A percentile compares a stretch with the other conserved stretches of the same genome.
Conservation (phyloP, 2,329 filamentous ascomycete genomes). For the Xylariales sp. region DNA sequence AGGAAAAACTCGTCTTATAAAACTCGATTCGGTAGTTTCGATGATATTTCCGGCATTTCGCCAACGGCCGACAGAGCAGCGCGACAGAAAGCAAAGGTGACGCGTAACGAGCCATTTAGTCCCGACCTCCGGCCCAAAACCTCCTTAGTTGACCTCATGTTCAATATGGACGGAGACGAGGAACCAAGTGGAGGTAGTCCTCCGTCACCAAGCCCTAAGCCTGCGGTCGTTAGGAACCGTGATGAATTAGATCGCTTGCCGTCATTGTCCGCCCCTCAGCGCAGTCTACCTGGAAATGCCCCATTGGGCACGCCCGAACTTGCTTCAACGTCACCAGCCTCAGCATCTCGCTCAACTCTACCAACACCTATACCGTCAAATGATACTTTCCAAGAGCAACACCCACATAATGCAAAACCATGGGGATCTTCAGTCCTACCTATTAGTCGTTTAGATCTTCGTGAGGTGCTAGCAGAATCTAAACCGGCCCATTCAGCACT, state of each 20-base stretch:
- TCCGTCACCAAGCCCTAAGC: constrained; percentile 45
- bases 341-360: constrained; percentile 20
- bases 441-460: constrained; percentile 76
- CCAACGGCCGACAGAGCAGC: constrained; percentile 57
- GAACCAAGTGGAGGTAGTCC: constrained; percentile 53
- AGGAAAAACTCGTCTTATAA: constrained; percentile 70
- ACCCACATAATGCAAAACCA: constrained; percentile 52
- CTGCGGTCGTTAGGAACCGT: constrained; percentile 32
- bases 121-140: constrained; percentile 75
- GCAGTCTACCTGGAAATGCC: constrained; percentile 53
- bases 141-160: constrained; percentile 83
- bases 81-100: constrained; percentile 60
- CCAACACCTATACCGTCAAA: constrained; percentile 28
- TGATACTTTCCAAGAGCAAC: constrained; percentile 36
- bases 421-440: constrained; percentile 65
- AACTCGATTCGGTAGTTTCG: constrained; percentile 70
- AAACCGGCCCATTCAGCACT: constrained; percentile 63
- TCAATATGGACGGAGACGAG: constrained; percentile 90
- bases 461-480: constrained; percentile 77
- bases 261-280: constrained; percentile 53
- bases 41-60: constrained; percentile 64
- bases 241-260: constrained; percentile 49
- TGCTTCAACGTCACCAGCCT: constrained; percentile 33
- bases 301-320: constrained; percentile 37
- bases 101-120: constrained; percentile 68